phyloP scores from a whole-genome alignment of 176 grass and related monocot species.

The Elaeis guineensis region DNA sequence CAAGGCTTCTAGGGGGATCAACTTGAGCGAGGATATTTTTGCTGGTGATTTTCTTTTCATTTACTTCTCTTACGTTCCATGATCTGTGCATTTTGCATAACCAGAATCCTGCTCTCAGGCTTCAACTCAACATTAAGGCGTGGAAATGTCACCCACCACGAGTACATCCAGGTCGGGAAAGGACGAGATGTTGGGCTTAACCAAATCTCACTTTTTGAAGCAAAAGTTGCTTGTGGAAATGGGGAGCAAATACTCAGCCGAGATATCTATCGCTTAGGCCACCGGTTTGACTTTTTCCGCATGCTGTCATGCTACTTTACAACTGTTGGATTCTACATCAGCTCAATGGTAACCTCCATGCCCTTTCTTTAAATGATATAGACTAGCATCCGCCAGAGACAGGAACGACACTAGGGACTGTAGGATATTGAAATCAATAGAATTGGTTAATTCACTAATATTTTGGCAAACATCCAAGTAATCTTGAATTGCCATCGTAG shows the following conservation, averaged over 20 bases:
- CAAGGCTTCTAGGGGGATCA: conserved; percentile 86
- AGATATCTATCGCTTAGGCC: conserved; percentile 80
- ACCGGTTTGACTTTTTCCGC: conserved; percentile 85
- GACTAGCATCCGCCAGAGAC: background rate
- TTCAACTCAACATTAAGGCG: conserved; percentile 85
- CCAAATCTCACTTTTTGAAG: conserved; percentile 87
- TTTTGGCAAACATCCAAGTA: background rate
- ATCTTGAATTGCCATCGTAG: background rate
- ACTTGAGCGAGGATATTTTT: conserved; percentile 81
- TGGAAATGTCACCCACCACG: conserved; percentile 86
- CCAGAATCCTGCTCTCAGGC: conserved; percentile 28
- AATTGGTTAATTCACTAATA: too few relatives aligned
- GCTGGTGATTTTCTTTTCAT: conserved; percentile 32
- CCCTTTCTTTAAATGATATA: background rate
- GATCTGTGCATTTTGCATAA: conserved; percentile 5
- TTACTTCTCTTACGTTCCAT: conserved; percentile 24
- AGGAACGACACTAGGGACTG: background rate
- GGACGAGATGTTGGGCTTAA: conserved; percentile 86
- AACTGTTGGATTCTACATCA: conserved; percentile 82
- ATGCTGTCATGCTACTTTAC: conserved; percentile 90
- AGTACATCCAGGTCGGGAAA: conserved; percentile 94
- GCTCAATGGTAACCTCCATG: conserved; percentile 61
- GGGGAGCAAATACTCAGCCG: conserved; percentile 81
- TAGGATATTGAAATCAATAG: too few relatives aligned
- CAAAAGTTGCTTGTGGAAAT: conserved; percentile 91